Base-by-base conservation (phyloP, 805 yeast species). In the Candida nonsorbophila region DNA sequence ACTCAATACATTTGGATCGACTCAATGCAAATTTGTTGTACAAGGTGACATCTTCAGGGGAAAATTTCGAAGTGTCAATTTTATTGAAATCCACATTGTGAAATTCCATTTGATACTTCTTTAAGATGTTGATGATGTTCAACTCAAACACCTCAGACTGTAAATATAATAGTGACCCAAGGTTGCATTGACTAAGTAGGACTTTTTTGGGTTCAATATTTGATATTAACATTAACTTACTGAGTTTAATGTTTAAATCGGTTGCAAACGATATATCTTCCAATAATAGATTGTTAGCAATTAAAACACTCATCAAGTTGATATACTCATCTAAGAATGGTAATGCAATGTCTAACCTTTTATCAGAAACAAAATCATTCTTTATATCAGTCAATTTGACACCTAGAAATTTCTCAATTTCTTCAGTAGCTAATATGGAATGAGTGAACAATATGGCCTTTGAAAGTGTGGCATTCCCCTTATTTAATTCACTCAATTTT, bases 311-410 rank as follows among this genome's bases (percentile, higher is more conserved):
- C 53, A 90, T 67, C 2, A 85, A 80, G 32, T 78, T 75, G 51
- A 87, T 79, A 38, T 82, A 71, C 44, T 86, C 95, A 33, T 81
- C 84, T 20, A 78, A 63, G 50, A 84, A 87, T 3, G 80, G 82
- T n/a, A n/a, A n/a, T 31, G 73, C 78, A 14, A 33, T 19, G 17
- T 30, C 25, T 18, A 33, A 22, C n/a, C 6, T 20, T 16, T 28
- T 33, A 14, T 20, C 25, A 5, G 32, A 15, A 7, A 29, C 30
- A 6, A 31, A 18, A 14, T 33, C 24, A 12, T 12, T 14, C 12
- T 37, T 14, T 5, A 23, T 15, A 10, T 32, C 23, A 3, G 24
- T 14, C 8, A 32, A 14, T 7, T 23, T 32, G 15, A 35, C 41
- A 17, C 53, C 69, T 40, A 61, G 60, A 28, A 42, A 65, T 47